A percentile compares a stretch with the other conserved stretches of the same genome.
phyloP scores from a whole-genome alignment of 176 grass and related monocot species.

The Carex littledalei region DNA sequence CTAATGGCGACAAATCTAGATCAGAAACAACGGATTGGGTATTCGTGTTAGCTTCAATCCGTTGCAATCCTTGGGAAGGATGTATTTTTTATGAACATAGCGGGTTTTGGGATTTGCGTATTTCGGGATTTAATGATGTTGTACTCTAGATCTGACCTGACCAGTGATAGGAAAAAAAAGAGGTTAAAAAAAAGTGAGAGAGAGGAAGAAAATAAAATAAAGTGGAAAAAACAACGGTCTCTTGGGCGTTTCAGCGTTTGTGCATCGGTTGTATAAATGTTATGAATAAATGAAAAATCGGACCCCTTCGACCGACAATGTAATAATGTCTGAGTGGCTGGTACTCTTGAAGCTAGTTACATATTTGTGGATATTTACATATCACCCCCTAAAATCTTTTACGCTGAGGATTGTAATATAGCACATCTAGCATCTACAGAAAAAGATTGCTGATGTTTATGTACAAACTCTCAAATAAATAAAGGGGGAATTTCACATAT shows the following conservation, averaged over 20 bases:
- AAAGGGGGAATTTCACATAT: too few relatives aligned
- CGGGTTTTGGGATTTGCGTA: neutral
- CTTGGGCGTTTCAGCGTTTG: neutral
- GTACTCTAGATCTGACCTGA: constrained; percentile 20
- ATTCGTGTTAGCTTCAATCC: neutral
- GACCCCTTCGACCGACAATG: neutral
- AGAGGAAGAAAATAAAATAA: neutral
- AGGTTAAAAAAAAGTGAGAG: neutral
- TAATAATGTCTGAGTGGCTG: neutral
- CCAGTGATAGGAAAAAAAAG: neutral
- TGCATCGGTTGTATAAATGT: neutral
- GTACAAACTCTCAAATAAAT: neutral
- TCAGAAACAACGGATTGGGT: neutral
- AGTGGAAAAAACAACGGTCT: constrained; percentile 9
- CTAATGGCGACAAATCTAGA: constrained; percentile 7
- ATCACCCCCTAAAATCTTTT: neutral
- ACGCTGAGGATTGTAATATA: neutral
- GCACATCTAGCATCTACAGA: neutral
- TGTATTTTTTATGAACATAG: neutral
- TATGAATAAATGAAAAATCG: neutral
- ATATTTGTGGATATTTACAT: neutral
- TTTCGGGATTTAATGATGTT: constrained; percentile 2
- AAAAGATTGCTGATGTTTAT: neutral
- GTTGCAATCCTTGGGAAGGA: neutral
- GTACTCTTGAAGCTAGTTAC: neutral